phyloP scores from a whole-genome alignment of 345 rosid genomes.

The Camelina sativa region DNA sequence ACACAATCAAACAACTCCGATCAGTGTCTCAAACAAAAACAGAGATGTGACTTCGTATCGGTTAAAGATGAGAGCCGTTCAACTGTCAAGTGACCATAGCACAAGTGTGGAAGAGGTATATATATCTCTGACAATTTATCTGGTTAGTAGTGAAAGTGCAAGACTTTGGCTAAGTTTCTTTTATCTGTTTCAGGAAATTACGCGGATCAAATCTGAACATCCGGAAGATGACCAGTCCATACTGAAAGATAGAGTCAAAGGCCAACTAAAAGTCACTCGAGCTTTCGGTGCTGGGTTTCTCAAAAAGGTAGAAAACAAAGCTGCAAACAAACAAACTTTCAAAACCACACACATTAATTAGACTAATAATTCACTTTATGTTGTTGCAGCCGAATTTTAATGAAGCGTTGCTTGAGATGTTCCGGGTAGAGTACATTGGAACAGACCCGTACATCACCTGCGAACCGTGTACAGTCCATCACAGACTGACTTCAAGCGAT shows the following conservation, averaged over 20 bases:
- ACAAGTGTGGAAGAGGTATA: conserved; percentile 82
- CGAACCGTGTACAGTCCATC: conserved; percentile 76
- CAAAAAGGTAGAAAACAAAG: conserved; percentile 69
- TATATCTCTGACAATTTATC: conserved; percentile 36
- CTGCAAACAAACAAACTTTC: conserved; percentile 22
- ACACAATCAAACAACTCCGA: conserved; percentile 73
- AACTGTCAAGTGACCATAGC: conserved; percentile 94
- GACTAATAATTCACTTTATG: neutral
- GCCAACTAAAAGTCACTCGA: conserved; percentile 91
- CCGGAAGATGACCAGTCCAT: conserved; percentile 81
- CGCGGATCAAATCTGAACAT: conserved; percentile 80
- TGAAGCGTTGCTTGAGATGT: conserved; percentile 84
- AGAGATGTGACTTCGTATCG: conserved; percentile 84
- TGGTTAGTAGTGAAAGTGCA: conserved; percentile 2
- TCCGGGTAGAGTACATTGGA: conserved; percentile 74
- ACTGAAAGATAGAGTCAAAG: conserved; percentile 89
- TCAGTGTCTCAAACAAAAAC: conserved; percentile 74
- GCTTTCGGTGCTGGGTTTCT: conserved; percentile 96
- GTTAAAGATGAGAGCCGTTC: conserved; percentile 94
- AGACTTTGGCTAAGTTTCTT: conserved; percentile 12
- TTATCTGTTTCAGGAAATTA: conserved; percentile 67
- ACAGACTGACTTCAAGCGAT: conserved; percentile 83
- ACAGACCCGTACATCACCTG: conserved; percentile 77
- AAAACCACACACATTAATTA: neutral
- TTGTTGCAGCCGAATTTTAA: conserved; percentile 77